phyloP scores from a whole-genome alignment of 768 basidiomycete species.

The Rhodotorula paludigena region DNA sequence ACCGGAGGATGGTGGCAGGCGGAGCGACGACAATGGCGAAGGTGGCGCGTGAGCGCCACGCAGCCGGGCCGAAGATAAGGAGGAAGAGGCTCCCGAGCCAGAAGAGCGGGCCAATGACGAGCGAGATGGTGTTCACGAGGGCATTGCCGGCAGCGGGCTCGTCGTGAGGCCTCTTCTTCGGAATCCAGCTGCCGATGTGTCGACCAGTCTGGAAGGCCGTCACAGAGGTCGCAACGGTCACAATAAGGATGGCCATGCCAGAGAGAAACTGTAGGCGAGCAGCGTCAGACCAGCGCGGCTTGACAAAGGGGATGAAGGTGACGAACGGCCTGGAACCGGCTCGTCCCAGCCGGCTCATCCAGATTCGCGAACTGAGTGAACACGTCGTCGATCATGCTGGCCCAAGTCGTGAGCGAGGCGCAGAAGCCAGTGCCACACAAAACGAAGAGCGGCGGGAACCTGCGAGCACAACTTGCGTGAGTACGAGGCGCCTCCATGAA shows the following conservation, averaged over 20 bases:
- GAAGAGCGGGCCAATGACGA: slow-evolving; percentile 54
- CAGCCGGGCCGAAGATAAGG: slow-evolving; percentile 61
- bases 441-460: slow-evolving; percentile 82
- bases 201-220: slow-evolving; percentile 69
- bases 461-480: slow-evolving; percentile 45
- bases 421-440: slow-evolving; percentile 93
- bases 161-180: slow-evolving; percentile 27
- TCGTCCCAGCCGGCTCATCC: slow-evolving; percentile 53
- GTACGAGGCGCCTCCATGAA: not conserved
- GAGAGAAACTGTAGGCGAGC: slow-evolving; percentile 72
- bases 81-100: slow-evolving; percentile 59
- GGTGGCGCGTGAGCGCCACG: slow-evolving; percentile 71
- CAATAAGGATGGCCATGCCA: slow-evolving; percentile 70
- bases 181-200: slow-evolving; percentile 55
- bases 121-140: slow-evolving; percentile 20
- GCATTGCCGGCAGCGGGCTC: slow-evolving; percentile 34
- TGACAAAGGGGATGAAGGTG: not conserved
- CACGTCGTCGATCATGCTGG: slow-evolving; percentile 84
- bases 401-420: slow-evolving; percentile 93
- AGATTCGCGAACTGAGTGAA: slow-evolving; percentile 80
- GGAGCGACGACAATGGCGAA: slow-evolving; percentile 84
- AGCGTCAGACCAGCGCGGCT: not conserved
- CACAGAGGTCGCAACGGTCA: slow-evolving; percentile 73
- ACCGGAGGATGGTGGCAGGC: slow-evolving; percentile 81
- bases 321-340: slow-evolving; percentile 68